Evolutionary conservation across 1,284 basidiomycete species (phyloP), one percentile per base, ranked within the genome.

Genomic region (Leccinum cinnamomeum): DNA sequence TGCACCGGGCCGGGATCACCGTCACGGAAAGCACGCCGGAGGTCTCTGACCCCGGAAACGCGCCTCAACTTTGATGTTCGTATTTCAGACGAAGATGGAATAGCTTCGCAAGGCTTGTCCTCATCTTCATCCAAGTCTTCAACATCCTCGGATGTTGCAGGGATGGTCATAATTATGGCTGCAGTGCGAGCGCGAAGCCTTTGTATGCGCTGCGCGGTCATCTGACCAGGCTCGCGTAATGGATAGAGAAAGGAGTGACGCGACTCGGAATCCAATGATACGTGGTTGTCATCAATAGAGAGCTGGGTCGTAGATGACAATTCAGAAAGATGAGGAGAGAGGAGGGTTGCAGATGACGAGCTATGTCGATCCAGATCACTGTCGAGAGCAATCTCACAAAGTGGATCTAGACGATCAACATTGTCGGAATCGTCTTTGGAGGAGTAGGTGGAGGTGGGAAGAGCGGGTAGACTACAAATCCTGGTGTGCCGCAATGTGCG

Each of bases 181-280:
- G 72, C 72, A 11, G 62, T 76, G 56, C 74, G 72, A 39, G 65
- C 56, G 37, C 72, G 75, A 58, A 73, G 75, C 25, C 63, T 65
- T 54, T 61, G 62, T 18, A 53, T 65, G 41, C 70, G 72, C 41
- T 64, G 48, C 56, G 66, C 63, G 16, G 65, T 76, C 63, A 68
- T 60, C 59, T 72, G 64, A 4, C 72, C 72, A 50, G 71, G 73
- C 7, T 73, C 69, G n/a, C 54, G 61, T 25, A 72, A 58, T 7
- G 65, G 57, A 51, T 64, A 65, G 20, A 60, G 41, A 58, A 62
- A 33, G 50, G 62, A 46, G 60, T 53, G 60, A 57, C 54, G 62
- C 16, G 64, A 63, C 58, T 61, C 62, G 55, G 57, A 48, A 16
- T 63, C 67, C 18, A 63, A 59, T 44, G 60, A 67, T n/a, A 63